Percentiles rank a stretch among this genome's conserved stretches.
These are phyloP conservation scores for Heteromeles arbutifolia DNA, from an alignment of 306 rosid species.

Conservation along the genomic window DNA sequence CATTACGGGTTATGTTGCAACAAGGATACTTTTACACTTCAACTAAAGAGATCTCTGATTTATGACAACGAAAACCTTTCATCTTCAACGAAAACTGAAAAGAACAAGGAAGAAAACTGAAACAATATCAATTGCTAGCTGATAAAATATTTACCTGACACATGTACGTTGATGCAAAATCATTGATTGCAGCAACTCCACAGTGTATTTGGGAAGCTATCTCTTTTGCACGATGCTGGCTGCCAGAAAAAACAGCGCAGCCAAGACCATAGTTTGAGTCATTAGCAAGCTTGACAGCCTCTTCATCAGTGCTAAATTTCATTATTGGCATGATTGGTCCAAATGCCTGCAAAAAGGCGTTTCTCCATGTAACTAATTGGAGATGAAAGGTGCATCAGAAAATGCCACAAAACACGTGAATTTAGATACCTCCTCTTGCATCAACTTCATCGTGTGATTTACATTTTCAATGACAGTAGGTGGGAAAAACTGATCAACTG, in stretches of 20 bases:
- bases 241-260: constrained; percentile 89
- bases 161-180: constrained; percentile 77
- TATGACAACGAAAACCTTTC: background rate
- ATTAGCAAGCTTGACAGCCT: constrained; percentile 73
- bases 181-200: constrained; percentile 76
- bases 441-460: constrained; percentile 83
- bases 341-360: constrained; percentile 51
- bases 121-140: background rate
- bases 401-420: constrained; percentile 9
- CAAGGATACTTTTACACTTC: background rate
- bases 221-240: constrained; percentile 61
- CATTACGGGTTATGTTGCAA: background rate
- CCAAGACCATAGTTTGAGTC: constrained; percentile 89
- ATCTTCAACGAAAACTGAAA: background rate
- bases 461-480: constrained; percentile 84
- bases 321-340: constrained; percentile 90
- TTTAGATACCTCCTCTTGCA: constrained; percentile 91
- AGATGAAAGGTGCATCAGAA: background rate
- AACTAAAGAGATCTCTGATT: background rate
- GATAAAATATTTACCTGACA: constrained; percentile 58
- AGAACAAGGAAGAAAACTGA: background rate
- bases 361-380: constrained; percentile 3
- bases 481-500: constrained; percentile 87
- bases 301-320: constrained; percentile 84
- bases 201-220: constrained; percentile 74